These are phyloP conservation scores for Entomophthora muscae DNA, from an alignment of 371 early-diverging fungal genomes.

Conservation along the genomic window DNA sequence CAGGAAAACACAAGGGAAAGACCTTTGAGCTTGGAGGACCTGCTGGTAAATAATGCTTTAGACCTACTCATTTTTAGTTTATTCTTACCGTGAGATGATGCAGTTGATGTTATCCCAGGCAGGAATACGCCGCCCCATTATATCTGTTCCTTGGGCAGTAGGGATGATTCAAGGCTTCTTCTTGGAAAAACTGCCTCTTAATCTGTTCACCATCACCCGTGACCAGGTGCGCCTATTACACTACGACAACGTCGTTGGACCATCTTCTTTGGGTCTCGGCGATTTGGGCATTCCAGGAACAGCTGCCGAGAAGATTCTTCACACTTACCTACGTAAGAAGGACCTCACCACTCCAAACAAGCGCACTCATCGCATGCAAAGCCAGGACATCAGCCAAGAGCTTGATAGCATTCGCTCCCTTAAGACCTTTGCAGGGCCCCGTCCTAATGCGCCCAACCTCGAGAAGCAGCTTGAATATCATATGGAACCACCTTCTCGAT, in stretches of 20 bases:
- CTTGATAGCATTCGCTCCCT: not conserved
- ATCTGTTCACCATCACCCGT: conserved; percentile 16
- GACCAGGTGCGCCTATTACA: conserved; percentile 14
- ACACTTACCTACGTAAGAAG: conserved; percentile 9
- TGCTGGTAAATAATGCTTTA: conserved; percentile 7
- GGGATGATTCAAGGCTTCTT: conserved; percentile 14
- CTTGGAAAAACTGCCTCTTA: conserved; percentile 15
- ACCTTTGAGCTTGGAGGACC: conserved; percentile 12
- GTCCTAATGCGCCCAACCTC: not conserved
- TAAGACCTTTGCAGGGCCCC: not conserved
- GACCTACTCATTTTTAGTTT: conserved; percentile 9
- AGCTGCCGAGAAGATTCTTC: conserved; percentile 20
- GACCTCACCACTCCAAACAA: conserved; percentile 9
- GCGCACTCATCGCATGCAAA: conserved; percentile 9
- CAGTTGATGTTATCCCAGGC: conserved; percentile 12
- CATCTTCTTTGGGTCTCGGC: not conserved
- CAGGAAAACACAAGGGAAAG: conserved; percentile 9
- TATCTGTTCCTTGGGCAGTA: conserved; percentile 15
- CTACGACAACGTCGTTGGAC: conserved; percentile 13
- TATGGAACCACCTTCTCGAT: too few relatives aligned
- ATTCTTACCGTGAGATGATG: conserved; percentile 15
- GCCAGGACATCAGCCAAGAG: not conserved
- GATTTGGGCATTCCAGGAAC: conserved; percentile 22
- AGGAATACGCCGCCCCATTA: conserved; percentile 12
- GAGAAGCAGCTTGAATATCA: conserved; percentile 4